Percentiles rank a stretch among this genome's conserved stretches.
Conservation (phyloP, 2,329 filamentous ascomycete species). For the Penicillium paneum region DNA sequence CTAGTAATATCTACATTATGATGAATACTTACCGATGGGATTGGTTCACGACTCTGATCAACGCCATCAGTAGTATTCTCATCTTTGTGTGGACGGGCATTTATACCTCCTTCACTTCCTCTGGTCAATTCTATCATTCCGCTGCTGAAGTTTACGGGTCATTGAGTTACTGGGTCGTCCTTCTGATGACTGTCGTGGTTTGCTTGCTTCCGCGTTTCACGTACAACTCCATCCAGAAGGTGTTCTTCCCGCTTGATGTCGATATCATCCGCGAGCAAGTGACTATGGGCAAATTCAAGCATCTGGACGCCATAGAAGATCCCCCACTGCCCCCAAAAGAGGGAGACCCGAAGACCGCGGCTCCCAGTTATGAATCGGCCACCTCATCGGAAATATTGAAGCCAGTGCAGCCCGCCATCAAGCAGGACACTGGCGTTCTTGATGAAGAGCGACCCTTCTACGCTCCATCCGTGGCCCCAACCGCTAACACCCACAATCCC, state of each 20-base stretch:
- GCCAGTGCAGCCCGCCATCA: conserved; percentile 57
- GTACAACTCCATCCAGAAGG: conserved; percentile 85
- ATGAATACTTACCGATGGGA: conserved; percentile 98
- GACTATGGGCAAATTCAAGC: conserved; percentile 74
- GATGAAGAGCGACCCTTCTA: conserved; percentile 93
- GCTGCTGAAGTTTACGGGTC: conserved; percentile 75
- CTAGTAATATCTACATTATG: conserved; percentile 91
- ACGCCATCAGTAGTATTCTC: conserved; percentile 75
- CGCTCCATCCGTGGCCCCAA: conserved; percentile 78
- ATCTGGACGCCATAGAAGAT: conserved; percentile 59
- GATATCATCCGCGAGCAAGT: conserved; percentile 96
- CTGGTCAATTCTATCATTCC: conserved; percentile 69
- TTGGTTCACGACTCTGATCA: conserved; percentile 86
- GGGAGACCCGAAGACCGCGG: conserved; percentile 28
- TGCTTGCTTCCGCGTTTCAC: conserved; percentile 84
- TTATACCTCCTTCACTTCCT: conserved; percentile 63
- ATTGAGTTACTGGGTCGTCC: conserved; percentile 81
- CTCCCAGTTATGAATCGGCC: conserved; percentile 43
- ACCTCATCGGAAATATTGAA: conserved; percentile 40
- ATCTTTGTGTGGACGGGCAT: conserved; percentile 96
- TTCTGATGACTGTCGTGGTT: conserved; percentile 73
- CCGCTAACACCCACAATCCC: conserved; percentile 73
- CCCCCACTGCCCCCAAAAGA: conserved; percentile 45
- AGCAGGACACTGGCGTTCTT: conserved; percentile 64
- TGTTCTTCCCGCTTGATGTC: conserved; percentile 87